Evolutionary conservation across 1,284 basidiomycete species (phyloP), one percentile per base, ranked within the genome.

Genomic region (Chiua sp.): DNA sequence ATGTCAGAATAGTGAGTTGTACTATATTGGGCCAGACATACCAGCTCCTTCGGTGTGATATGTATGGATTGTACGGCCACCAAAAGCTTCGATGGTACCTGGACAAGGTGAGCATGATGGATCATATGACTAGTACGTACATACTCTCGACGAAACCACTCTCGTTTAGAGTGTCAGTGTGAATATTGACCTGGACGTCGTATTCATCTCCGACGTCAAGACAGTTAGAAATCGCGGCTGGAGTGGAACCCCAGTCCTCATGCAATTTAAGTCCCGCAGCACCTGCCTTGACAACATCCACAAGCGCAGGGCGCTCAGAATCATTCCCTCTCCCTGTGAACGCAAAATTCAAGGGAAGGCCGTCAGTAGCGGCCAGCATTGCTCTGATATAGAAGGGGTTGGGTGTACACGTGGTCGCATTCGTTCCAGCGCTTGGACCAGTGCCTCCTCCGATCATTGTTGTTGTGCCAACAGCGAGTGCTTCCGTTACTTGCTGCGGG

Each of bases 221-320:
- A 62, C 88, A 91, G 52, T 85, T 90, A 65, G 84, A 81, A 68
- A 99, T 98, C 1, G 86, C 87, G 18, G 87, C 88, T 0, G 97
- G 97, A 2, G 96, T 98, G 23, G 88, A 85, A 7, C 98, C 98
- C 98, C 98, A 99, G 76, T 99, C 98, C 74, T 99, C 98, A 71
- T 99, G 98, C 59, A 99, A 77, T 79, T 99, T 99, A 66, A 99
- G 76, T 1, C 96, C 96, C 28, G 86, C 88, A 0, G 95, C 96
- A 22, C 98, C 98, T 16, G 96, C 94, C 64, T 83, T 80, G 39
- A 98, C 82, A 60, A 98, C 85, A 62, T 98, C 96, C 69, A 91
- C 88, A 57, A 98, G 74, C 4, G 87, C 87, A 2, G 73, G 80
- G 18, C 83, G 77, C 0, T 89, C 93, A 1, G 92, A 86, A 74